phyloP scores from a whole-genome alignment of 1,139 yeast species.

The Pichia sp. region DNA sequence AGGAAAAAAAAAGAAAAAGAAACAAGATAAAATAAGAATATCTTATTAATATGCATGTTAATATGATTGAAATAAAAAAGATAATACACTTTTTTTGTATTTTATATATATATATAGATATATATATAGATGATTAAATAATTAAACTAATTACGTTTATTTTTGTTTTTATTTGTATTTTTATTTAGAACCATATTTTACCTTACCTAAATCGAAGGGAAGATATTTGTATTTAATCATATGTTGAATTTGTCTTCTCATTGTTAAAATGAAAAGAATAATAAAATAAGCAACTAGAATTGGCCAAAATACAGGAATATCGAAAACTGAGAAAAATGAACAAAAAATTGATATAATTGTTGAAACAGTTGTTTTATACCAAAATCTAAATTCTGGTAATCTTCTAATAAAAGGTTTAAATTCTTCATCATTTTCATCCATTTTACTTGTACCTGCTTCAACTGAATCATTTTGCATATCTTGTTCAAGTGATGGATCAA shows the following conservation, averaged over 20 bases:
- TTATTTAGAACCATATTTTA: constrained; percentile 44
- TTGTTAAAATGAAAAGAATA: constrained; percentile 74
- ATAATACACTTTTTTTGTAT: not conserved
- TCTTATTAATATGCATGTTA: no score
- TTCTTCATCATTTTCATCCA: constrained; percentile 51
- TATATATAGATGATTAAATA: no score
- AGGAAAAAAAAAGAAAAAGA: no score
- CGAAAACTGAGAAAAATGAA: constrained; percentile 63
- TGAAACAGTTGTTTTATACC: constrained; percentile 82
- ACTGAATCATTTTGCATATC: constrained; percentile 75
- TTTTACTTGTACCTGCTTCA: constrained; percentile 63
- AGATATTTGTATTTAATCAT: constrained; percentile 91
- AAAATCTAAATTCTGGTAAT: constrained; percentile 91
- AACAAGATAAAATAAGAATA: no score
- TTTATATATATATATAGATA: not conserved
- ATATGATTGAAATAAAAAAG: no score
- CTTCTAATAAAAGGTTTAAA: constrained; percentile 84
- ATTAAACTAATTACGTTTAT: not conserved
- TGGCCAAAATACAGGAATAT: constrained; percentile 98
- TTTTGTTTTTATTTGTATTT: not conserved
- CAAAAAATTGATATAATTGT: constrained; percentile 55
- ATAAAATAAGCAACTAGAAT: constrained; percentile 82
- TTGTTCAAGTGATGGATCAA: constrained; percentile 91
- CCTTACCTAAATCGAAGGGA: constrained; percentile 91
- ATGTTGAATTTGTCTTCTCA: constrained; percentile 96